Percentiles rank a stretch among this genome's conserved stretches.
Conservation (phyloP, 2,329 filamentous ascomycete genomes). For the Cercospora sp. region DNA sequence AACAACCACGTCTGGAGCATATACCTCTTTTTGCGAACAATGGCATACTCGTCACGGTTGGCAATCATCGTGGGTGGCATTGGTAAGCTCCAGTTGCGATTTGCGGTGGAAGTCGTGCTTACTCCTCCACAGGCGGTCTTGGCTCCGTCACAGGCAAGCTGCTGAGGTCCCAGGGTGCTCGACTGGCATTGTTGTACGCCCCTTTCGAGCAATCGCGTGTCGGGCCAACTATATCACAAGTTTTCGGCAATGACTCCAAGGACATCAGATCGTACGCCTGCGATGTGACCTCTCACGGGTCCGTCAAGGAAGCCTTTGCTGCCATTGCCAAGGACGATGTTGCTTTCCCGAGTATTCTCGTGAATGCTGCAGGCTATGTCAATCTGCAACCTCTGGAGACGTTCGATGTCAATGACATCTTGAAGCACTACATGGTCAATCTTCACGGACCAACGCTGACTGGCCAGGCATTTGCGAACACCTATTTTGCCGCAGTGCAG, state of each 20-base stretch:
- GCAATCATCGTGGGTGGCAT: slow-evolving; percentile 48
- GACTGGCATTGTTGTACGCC: slow-evolving; percentile 49
- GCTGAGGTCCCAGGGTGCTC: slow-evolving; percentile 45
- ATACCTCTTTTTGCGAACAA: background rate
- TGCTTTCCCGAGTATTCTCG: slow-evolving; percentile 38
- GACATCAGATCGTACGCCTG: slow-evolving; percentile 37
- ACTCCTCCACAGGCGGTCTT: slow-evolving; percentile 40
- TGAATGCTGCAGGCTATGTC: slow-evolving; percentile 45
- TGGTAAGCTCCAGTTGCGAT: slow-evolving; percentile 34
- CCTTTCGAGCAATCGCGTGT: slow-evolving; percentile 47
- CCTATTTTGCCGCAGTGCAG: slow-evolving; percentile 39
- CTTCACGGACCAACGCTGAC: slow-evolving; percentile 49
- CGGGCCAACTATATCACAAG: slow-evolving; percentile 40
- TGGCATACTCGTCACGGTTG: slow-evolving; percentile 42
- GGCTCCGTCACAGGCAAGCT: slow-evolving; percentile 47
- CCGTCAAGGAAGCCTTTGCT: slow-evolving; percentile 36
- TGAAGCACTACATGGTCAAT: slow-evolving; percentile 49
- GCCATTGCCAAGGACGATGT: slow-evolving; percentile 28
- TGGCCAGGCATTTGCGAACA: slow-evolving; percentile 47
- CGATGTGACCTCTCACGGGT: slow-evolving; percentile 38
- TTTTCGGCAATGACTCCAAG: slow-evolving; percentile 37
- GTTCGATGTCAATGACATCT: slow-evolving; percentile 46
- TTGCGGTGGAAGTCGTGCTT: background rate
- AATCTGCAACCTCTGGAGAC: slow-evolving; percentile 47
- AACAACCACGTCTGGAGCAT: background rate